Conservation (phyloP, 2,329 filamentous ascomycete species). For the Lachnellula suecica region DNA sequence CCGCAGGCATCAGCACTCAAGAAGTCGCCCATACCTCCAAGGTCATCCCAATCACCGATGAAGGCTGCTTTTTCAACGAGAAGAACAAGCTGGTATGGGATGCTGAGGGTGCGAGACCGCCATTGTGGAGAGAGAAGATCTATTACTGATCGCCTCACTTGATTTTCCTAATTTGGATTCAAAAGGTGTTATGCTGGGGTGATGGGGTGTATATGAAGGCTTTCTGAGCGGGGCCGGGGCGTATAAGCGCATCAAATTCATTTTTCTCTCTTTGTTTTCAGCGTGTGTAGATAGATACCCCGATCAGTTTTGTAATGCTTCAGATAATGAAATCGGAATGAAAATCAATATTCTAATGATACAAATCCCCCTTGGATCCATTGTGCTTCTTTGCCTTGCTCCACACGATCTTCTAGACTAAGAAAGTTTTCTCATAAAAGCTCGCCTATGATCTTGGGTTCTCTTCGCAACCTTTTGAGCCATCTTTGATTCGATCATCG, state of each 20-base stretch:
- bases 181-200: too few relatives aligned
- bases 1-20: conserved; percentile 71
- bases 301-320: background rate
- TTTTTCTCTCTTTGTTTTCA: background rate
- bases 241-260: background rate
- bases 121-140: conserved; percentile 56
- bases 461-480: too few relatives aligned
- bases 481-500: too few relatives aligned
- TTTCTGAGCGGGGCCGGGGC: background rate
- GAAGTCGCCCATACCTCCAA: conserved; percentile 72
- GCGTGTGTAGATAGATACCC: background rate
- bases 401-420: too few relatives aligned
- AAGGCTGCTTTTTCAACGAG: conserved; percentile 68
- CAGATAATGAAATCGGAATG: background rate
- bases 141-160: conserved; percentile 27
- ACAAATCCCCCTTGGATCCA: background rate
- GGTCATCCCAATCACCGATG: conserved; percentile 78
- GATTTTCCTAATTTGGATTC: too few relatives aligned
- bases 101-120: conserved; percentile 52
- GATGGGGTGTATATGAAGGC: too few relatives aligned
- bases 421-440: too few relatives aligned
- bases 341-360: background rate
- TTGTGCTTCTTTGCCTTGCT: too few relatives aligned
- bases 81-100: conserved; percentile 66
- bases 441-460: too few relatives aligned